Evolutionary conservation across 192 early-diverging fungal genomes (phyloP).

Genomic region (Backusella sp.): DNA sequence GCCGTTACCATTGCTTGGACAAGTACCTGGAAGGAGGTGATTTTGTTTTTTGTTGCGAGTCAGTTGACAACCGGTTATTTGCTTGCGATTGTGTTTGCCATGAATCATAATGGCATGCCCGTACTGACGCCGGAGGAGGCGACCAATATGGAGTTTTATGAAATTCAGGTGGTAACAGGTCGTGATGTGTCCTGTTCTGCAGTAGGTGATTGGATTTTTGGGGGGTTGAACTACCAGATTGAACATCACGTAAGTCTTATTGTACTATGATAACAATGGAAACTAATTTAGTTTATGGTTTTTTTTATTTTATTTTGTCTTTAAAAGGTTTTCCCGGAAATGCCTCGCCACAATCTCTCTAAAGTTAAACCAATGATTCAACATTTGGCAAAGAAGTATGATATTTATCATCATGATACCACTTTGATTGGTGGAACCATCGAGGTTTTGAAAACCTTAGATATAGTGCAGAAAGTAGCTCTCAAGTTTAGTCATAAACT

Average conservation of each 20-base stretch:
- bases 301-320: background rate
- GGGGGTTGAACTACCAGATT: slow-evolving; percentile 83
- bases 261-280: background rate
- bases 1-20: slow-evolving; percentile 46
- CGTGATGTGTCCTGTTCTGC: slow-evolving; percentile 62
- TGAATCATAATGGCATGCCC: slow-evolving; percentile 88
- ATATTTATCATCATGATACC: slow-evolving; percentile 10
- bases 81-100: slow-evolving; percentile 70
- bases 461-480: slow-evolving; percentile 29
- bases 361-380: slow-evolving; percentile 60
- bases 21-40: slow-evolving; percentile 33
- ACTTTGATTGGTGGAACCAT: slow-evolving; percentile 21
- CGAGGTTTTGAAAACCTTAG: slow-evolving; percentile 30
- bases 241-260: slow-evolving; percentile 69
- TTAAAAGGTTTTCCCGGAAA: slow-evolving; percentile 64
- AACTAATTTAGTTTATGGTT: background rate
- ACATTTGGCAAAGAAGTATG: slow-evolving; percentile 31
- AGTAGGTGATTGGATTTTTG: slow-evolving; percentile 79
- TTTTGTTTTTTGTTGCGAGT: slow-evolving; percentile 61
- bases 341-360: slow-evolving; percentile 72
- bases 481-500: slow-evolving; percentile 26
- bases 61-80: slow-evolving; percentile 70
- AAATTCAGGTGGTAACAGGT: slow-evolving; percentile 72
- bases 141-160: slow-evolving; percentile 69
- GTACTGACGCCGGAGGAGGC: slow-evolving; percentile 64